A percentile compares a stretch with the other conserved stretches of the same genome.
Evolutionary conservation across 352 stramenopile species (phyloP).

Genomic region (Pythium phragmiticola): DNA sequence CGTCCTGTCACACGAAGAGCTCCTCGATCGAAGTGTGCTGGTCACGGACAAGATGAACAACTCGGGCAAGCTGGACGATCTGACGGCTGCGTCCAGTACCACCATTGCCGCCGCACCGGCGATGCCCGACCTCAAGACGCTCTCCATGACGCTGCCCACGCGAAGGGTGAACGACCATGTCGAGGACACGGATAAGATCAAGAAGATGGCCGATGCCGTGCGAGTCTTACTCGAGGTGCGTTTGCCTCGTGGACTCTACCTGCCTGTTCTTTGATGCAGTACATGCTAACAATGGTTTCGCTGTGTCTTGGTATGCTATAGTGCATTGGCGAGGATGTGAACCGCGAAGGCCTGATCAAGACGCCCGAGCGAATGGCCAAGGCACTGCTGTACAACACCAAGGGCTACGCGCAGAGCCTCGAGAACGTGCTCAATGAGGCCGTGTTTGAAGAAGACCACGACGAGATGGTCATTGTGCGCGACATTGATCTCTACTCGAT

Average conservation of each 20-base stretch:
- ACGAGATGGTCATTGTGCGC: conserved; percentile 99
- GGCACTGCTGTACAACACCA: conserved; percentile 95
- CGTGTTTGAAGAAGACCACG: conserved; percentile 97
- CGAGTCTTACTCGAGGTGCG: conserved; percentile 89
- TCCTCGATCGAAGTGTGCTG: conserved; percentile 6
- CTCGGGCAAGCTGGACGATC: conserved; percentile 17
- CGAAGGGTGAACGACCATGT: conserved; percentile 61
- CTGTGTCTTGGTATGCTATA: conserved; percentile 15
- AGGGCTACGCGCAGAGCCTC: conserved; percentile 92
- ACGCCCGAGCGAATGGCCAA: conserved; percentile 98
- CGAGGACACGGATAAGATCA: conserved; percentile 75
- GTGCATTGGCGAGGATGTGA: conserved; percentile 94
- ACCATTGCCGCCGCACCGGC: neutral
- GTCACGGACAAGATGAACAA: conserved; percentile 36
- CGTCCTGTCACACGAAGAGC: conserved; percentile 10
- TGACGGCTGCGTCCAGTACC: neutral
- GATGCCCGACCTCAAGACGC: conserved; percentile 31
- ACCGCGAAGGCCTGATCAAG: conserved; percentile 94
- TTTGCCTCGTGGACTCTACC: neutral
- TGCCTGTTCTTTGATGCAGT: neutral
- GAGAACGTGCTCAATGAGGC: conserved; percentile 94
- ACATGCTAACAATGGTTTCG: conserved; percentile 2
- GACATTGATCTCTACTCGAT: conserved; percentile 99
- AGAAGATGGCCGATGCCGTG: conserved; percentile 94
- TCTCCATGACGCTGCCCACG: conserved; percentile 67